Evolutionary conservation across 2,329 filamentous ascomycete genomes (phyloP).

Genomic region (Ophiostoma pallidulum): DNA sequence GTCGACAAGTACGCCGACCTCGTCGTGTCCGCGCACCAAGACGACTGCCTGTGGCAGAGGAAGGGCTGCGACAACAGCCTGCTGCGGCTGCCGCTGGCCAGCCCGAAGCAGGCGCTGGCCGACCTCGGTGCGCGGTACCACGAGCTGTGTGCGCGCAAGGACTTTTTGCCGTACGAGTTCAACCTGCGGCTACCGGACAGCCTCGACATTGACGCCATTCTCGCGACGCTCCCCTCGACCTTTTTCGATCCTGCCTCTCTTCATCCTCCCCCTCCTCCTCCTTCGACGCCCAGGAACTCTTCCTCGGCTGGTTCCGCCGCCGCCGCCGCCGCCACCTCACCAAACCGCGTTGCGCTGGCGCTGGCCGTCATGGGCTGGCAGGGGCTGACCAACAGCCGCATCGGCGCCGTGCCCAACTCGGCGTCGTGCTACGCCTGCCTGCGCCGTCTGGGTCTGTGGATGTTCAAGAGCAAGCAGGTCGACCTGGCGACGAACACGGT

Average conservation of each 20-base stretch:
- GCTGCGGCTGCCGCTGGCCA: conserved; percentile 53
- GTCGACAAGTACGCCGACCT: conserved; percentile 67
- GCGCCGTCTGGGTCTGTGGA: conserved; percentile 82
- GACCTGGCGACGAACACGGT: conserved; percentile 41
- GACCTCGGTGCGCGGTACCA: conserved; percentile 55
- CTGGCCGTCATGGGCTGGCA: conserved; percentile 71
- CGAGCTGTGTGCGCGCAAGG: conserved; percentile 44
- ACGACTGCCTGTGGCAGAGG: conserved; percentile 77
- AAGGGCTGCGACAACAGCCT: conserved; percentile 71
- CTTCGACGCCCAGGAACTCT: too few species aligned
- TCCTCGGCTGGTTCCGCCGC: too few species aligned
- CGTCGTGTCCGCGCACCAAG: conserved; percentile 65
- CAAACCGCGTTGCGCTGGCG: conserved; percentile 55
- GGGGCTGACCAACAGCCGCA: conserved; percentile 44
- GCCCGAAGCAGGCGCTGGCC: conserved; percentile 48
- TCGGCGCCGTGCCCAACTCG: conserved; percentile 58
- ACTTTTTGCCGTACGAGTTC: conserved; percentile 52
- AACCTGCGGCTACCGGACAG: conserved; percentile 48
- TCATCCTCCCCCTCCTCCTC: not conserved
- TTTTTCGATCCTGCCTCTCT: conserved; percentile 39
- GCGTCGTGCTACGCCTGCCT: conserved; percentile 79
- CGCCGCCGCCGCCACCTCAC: too few species aligned
- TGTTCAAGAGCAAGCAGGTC: conserved; percentile 72
- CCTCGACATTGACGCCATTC: conserved; percentile 40
- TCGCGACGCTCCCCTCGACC: conserved; percentile 40